phyloP scores from a whole-genome alignment of 1,139 yeast genomes.

The Suhomyces coccinellae region DNA sequence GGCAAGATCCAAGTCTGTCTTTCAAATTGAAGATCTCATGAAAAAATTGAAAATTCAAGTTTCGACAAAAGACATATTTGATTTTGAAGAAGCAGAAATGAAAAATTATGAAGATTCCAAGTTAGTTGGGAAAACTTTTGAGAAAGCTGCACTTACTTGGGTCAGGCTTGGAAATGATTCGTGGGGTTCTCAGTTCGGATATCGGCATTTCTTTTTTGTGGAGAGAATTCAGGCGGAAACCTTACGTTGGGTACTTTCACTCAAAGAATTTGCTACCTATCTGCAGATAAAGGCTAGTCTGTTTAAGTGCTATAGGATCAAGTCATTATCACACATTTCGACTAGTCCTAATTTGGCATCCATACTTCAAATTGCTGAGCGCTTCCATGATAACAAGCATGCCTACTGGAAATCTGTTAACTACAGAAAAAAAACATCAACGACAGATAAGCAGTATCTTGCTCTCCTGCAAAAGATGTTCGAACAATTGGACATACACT shows the following conservation, averaged over 20 bases:
- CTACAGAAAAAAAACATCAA: too few species aligned
- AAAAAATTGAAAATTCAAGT: conserved; percentile 23
- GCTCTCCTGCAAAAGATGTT: background rate
- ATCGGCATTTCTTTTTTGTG: conserved; percentile 22
- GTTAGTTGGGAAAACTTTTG: conserved; percentile 19
- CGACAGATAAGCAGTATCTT: too few species aligned
- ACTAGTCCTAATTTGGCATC: background rate
- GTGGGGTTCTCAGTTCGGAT: conserved; percentile 33
- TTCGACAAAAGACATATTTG: conserved; percentile 36
- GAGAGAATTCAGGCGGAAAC: background rate
- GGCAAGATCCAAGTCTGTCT: conserved; percentile 12
- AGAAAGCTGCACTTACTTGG: conserved; percentile 25
- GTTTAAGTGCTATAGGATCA: conserved; percentile 4
- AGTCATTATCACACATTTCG: background rate
- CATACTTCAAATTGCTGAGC: background rate
- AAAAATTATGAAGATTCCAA: conserved; percentile 15
- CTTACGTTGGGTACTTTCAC: conserved; percentile 18
- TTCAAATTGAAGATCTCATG: conserved; percentile 18
- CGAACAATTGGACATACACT: background rate
- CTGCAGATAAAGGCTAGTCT: conserved; percentile 9
- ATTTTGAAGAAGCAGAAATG: conserved; percentile 19
- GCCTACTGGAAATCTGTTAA: too few species aligned
- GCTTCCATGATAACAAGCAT: too few species aligned
- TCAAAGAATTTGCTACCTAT: conserved; percentile 17
- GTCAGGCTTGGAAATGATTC: conserved; percentile 29